Percentiles rank a stretch among this genome's conserved stretches.
Conservation (phyloP, 805 yeast genomes). For the Teunomyces aglyptinius region DNA sequence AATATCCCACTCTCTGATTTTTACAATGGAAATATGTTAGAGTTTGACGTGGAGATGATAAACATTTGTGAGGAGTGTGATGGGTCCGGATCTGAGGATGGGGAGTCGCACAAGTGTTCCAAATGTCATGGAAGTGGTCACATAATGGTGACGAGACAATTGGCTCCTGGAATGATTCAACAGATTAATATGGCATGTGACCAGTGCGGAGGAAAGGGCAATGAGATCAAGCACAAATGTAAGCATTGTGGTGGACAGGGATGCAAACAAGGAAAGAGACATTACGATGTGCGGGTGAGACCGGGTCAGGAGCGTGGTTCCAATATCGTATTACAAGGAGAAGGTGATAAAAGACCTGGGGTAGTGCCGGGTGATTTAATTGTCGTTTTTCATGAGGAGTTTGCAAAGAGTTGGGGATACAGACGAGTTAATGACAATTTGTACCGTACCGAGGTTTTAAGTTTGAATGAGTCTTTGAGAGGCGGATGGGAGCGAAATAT, state of each 20-base stretch:
- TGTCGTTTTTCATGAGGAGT: conserved; percentile 58
- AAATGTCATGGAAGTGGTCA: conserved; percentile 78
- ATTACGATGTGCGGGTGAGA: conserved; percentile 58
- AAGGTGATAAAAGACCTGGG: conserved; percentile 84
- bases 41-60: conserved; percentile 64
- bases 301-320: conserved; percentile 70
- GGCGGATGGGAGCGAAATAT: conserved; percentile 83
- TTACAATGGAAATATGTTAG: conserved; percentile 64
- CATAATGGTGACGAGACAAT: conserved; percentile 59
- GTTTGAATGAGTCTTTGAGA: conserved; percentile 63
- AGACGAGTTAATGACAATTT: conserved; percentile 73
- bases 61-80: conserved; percentile 74
- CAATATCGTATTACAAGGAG: conserved; percentile 61
- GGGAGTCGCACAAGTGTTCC: conserved; percentile 60
- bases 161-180: conserved; percentile 91
- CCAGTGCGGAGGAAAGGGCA: conserved; percentile 76
- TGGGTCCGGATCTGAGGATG: conserved; percentile 86
- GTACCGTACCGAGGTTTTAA: conserved; percentile 77
- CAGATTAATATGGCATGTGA: conserved; percentile 79
- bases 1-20: conserved; percentile 61
- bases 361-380: conserved; percentile 76
- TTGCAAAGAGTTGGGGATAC: conserved; percentile 69
- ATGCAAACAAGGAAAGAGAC: conserved; percentile 53
- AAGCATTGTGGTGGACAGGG: conserved; percentile 68
- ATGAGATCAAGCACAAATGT: conserved; percentile 63